Conservation (phyloP, 1,284 basidiomycete genomes). For the Peniophora sp. region DNA sequence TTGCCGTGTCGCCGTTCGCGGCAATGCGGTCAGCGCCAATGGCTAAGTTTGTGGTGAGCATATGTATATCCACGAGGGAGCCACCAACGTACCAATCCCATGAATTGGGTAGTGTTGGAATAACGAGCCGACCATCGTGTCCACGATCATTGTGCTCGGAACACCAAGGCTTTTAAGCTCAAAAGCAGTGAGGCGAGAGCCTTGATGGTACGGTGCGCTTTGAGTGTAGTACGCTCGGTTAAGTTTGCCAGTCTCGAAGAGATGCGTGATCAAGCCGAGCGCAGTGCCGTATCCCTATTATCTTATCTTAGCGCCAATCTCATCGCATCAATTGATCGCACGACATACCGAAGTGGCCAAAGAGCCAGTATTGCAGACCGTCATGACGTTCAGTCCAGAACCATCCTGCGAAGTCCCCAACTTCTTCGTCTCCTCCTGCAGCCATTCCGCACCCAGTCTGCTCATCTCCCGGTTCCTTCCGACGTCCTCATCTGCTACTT, state of each 20-base stretch:
- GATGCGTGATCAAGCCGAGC: conserved; percentile 84
- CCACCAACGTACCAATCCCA: conserved; percentile 59
- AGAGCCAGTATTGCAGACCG: conserved; percentile 94
- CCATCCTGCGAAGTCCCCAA: conserved; percentile 32
- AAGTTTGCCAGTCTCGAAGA: conserved; percentile 71
- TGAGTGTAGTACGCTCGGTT: conserved; percentile 85
- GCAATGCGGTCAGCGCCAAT: conserved; percentile 86
- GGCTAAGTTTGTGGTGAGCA: conserved; percentile 27
- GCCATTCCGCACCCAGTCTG: conserved; percentile 78
- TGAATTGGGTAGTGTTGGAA: conserved; percentile 84
- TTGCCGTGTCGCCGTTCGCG: conserved; percentile 87
- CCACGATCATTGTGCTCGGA: conserved; percentile 88
- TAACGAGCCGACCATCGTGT: conserved; percentile 89
- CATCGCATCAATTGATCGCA: not conserved
- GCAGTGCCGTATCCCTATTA: conserved; percentile 87
- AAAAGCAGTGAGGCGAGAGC: conserved; percentile 79
- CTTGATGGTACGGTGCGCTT: conserved; percentile 90
- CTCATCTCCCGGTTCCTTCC: conserved; percentile 80
- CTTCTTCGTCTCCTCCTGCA: conserved; percentile 47
- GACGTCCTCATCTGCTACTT: conserved; percentile 78
- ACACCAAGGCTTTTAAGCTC: conserved; percentile 79
- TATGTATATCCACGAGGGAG: not conserved
- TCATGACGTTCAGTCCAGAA: conserved; percentile 68
- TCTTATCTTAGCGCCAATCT: conserved; percentile 5
- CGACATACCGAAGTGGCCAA: conserved; percentile 78